Evolutionary conservation across 2,329 filamentous ascomycete genomes (phyloP), one percentile per base, ranked within the genome.

Genomic region (Aspergillus ochraceus): DNA sequence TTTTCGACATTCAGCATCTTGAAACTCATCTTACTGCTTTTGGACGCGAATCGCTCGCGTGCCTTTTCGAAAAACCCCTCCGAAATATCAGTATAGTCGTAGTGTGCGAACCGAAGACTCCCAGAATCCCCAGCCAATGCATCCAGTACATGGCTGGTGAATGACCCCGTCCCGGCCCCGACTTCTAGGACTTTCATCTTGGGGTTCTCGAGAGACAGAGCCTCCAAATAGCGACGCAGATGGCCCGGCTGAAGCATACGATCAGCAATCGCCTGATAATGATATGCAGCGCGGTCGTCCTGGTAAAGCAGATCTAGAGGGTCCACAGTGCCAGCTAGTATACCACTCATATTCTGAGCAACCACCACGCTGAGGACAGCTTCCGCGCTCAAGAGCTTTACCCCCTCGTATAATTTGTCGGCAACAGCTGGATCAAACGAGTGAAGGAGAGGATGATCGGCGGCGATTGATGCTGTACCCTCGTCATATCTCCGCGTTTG

Each of bases 1-100:
- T 56, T 30, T 24, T 62, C 55, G 4, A 66, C 60, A 24, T 66
- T 54, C 4, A 66, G 22, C 6, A 14, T 22, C 12, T 3, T 9
- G 19, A 46, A 54, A 4, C 19, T 17, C 24, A 54, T 36, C 20
- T 47, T 17, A 11, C 39, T 20, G 9, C 17, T 14, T 22, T 46
- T 45, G 2, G 11, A 26, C 8, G 29, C 24, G 19, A 36, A 36
- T 36, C 32, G 32, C 30, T 36, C 11, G 12, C 20, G n/a, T 14
- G 17, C 42, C 14, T 19, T 36, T 17, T 54, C 42, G 17, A 46
- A 30, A 6, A 45, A 30, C 17, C 52, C 52, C n/a, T 17, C 36
- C 17, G 52, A 47, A 4, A 46, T 54, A 42, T 54, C 32, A 8
- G 52, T 54, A n/a, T 46, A 54, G 9, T n/a, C 22, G 19, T 54